Evolutionary conservation across 345 rosid genomes (phyloP).

Genomic region (Carallia pectinifolia): DNA sequence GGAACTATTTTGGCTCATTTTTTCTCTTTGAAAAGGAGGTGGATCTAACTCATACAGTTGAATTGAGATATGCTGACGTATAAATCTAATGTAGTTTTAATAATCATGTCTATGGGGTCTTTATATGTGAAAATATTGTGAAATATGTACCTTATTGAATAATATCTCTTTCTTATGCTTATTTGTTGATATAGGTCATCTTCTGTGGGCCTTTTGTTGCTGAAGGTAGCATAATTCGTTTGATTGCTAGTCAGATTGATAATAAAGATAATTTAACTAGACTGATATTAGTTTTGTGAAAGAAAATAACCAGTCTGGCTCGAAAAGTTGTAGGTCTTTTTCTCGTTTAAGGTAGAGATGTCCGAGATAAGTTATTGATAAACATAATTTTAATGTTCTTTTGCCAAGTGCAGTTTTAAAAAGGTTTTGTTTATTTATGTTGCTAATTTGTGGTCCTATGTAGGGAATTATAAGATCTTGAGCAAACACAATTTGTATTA

Average conservation of each 20-base stretch:
- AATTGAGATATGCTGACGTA: no score
- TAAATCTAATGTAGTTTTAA: no score
- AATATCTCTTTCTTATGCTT: not conserved
- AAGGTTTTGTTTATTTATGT: not conserved
- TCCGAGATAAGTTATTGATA: slow-evolving; percentile 54
- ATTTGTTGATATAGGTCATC: slow-evolving; percentile 59
- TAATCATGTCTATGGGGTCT: no score
- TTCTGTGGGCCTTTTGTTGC: slow-evolving; percentile 61
- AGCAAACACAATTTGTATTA: not conserved
- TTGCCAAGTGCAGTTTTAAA: no score
- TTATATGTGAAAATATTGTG: no score
- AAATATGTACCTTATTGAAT: not conserved
- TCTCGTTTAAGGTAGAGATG: slow-evolving; percentile 76
- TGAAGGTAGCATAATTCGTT: slow-evolving; percentile 61
- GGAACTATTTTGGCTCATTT: no score
- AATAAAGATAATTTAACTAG: slow-evolving; percentile 58
- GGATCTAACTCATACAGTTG: no score
- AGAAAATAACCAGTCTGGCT: slow-evolving; percentile 71
- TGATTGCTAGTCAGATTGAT: slow-evolving; percentile 53
- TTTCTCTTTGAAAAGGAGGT: no score
- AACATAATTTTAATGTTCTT: not conserved
- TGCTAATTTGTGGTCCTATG: not conserved
- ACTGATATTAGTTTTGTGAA: slow-evolving; percentile 71
- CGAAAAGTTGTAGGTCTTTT: slow-evolving; percentile 62
- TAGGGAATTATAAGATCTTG: no score